phyloP scores from a whole-genome alignment of 768 basidiomycete species.

The Lactarius vividus region DNA sequence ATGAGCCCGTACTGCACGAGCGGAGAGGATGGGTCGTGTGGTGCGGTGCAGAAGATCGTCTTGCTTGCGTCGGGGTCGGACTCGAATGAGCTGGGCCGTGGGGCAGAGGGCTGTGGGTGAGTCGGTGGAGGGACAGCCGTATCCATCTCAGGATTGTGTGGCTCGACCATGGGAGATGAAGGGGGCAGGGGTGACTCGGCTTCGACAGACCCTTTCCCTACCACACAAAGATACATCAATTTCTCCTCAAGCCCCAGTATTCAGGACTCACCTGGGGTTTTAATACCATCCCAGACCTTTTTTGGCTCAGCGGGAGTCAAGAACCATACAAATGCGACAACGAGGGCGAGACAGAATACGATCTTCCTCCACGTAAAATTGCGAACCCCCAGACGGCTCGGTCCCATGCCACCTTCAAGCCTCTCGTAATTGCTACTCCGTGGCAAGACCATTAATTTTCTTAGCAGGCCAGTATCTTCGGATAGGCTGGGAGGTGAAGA shows the following conservation, averaged over 20 bases:
- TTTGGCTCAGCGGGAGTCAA: constrained; percentile 50
- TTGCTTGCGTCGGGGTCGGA: constrained; percentile 70
- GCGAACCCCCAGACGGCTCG: constrained; percentile 35
- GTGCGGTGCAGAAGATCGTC: constrained; percentile 67
- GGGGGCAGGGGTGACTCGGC: constrained; percentile 2
- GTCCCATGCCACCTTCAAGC: constrained; percentile 60
- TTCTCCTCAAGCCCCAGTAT: background rate
- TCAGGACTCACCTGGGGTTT: constrained; percentile 31
- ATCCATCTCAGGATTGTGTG: constrained; percentile 14
- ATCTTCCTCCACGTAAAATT: constrained; percentile 64
- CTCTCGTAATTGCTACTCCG: constrained; percentile 53
- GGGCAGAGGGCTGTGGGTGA: constrained; percentile 3
- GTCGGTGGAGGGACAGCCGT: background rate
- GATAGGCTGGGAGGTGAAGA: constrained; percentile 5
- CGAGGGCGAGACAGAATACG: constrained; percentile 51
- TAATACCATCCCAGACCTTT: constrained; percentile 28
- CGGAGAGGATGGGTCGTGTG: constrained; percentile 46
- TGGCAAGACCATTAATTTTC: constrained; percentile 34
- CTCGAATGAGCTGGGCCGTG: constrained; percentile 55
- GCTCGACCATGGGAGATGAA: constrained; percentile 3
- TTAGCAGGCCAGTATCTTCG: background rate
- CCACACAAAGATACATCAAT: background rate
- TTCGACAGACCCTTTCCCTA: constrained; percentile 1
- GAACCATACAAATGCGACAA: constrained; percentile 64
- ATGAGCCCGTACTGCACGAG: constrained; percentile 93